phyloP scores from a whole-genome alignment of 305 asterid species.

The Vinca major region DNA sequence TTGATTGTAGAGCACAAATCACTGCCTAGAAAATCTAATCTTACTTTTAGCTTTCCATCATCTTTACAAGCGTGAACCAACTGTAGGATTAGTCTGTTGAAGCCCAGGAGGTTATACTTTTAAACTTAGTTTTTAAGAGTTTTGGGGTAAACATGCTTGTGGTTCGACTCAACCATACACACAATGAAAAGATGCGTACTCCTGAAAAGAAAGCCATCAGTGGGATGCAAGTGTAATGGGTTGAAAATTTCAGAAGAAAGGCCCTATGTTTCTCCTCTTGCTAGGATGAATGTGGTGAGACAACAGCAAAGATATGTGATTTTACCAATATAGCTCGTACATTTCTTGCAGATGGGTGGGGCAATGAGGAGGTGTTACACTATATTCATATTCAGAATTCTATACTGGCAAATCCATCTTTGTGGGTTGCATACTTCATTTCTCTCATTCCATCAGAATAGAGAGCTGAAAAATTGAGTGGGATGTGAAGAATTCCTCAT shows the following conservation, averaged over 20 bases:
- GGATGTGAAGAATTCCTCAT: neutral
- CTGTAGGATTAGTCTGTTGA: neutral
- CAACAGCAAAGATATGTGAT: neutral
- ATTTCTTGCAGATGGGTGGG: neutral
- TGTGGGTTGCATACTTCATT: no score
- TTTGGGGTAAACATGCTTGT: neutral
- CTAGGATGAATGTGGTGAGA: neutral
- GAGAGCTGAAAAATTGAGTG: no score
- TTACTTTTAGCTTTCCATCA: neutral
- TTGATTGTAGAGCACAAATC: neutral
- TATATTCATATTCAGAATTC: no score
- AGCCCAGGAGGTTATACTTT: neutral
- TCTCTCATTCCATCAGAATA: no score
- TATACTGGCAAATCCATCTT: no score
- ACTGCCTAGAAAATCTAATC: neutral
- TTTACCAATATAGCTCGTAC: neutral
- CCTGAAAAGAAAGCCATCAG: no score
- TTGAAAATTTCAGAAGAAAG: no score
- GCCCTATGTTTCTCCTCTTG: slow-evolving; percentile 8
- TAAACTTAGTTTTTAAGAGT: neutral
- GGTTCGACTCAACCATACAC: no score
- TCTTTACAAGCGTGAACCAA: neutral
- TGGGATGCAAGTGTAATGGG: no score
- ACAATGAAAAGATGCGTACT: no score
- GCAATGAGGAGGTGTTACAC: neutral